Base-by-base conservation (phyloP, 306 rosid species). In the Prunus fruticosa region DNA sequence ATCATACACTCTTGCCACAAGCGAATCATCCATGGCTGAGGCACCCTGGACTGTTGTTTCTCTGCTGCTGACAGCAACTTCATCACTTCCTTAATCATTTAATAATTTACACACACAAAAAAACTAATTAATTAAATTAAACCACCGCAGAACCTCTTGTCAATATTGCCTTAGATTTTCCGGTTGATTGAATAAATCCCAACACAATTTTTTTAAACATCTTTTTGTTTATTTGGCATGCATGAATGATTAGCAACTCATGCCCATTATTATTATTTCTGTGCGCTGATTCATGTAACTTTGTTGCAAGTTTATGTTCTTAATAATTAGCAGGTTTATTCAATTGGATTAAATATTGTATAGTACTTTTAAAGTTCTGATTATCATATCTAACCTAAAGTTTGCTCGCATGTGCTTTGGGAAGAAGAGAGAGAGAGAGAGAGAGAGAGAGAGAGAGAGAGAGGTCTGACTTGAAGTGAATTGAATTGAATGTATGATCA, bases 331-430 rank as follows among this genome's bases (percentile, higher is more conserved):
- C 57, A 73, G 45, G 6, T 8, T 41, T 60, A 15, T 60, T 43
- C 11, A 73, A 23, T 45, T 43, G 68, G 46, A 73, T 60, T 60
- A 73, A 73, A 22, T 57, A 60, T 18, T 15, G 6, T 2, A n/a
- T 45, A 60, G 56, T 25, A 60, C 19, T 60, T 28, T 38, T 50
- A 45, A 57, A 73, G 76, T 46, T 73, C 58, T 58, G 54, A 73
- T 20, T 51, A 73, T 73, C 69, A 73, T 73, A 58, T 60, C 68
- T 60, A 73, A 73, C 77, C 68, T 16, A 73, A 73, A 61, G 77
- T 73, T 73, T 60, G 69, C 68, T 73, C 45, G 77, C 77, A 73
- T 73, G 77, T 73, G 77, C 58, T 57, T 73, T 61, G 3, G 16
- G 76, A 56, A 49, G 64, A 46, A 28, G 64, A 58, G 8, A 1